phyloP scores from a whole-genome alignment of 148 eudicot species.

The Heliosperma pusillum region DNA sequence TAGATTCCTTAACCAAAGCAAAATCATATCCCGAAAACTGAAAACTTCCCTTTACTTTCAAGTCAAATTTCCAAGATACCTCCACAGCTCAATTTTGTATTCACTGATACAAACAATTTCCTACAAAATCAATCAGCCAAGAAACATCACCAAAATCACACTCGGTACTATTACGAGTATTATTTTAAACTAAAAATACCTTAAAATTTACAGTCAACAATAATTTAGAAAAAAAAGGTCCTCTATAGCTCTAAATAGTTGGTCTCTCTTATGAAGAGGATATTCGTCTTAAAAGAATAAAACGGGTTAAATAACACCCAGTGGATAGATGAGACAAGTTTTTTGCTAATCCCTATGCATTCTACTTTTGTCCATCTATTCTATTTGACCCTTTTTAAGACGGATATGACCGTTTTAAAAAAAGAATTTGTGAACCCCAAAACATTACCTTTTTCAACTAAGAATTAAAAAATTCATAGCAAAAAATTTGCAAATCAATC shows the following conservation, averaged over 20 bases:
- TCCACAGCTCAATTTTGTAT: conserved; percentile 7
- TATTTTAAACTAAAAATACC: conserved; percentile 2
- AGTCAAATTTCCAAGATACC: conserved; percentile 9
- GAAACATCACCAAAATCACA: conserved; percentile 9
- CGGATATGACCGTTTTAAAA: too few species aligned
- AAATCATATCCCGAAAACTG: background rate
- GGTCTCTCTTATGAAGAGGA: too few species aligned
- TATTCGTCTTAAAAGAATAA: too few species aligned
- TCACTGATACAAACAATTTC: conserved; percentile 23
- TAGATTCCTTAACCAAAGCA: conserved; percentile 20
- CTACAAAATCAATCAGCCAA: conserved; percentile 16
- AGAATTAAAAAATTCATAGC: background rate
- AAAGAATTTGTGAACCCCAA: background rate
- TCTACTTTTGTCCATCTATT: too few species aligned
- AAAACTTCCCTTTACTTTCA: conserved; percentile 7
- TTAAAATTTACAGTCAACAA: conserved; percentile 22
- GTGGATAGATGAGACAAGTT: too few species aligned
- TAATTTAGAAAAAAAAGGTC: background rate
- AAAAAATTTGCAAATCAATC: conserved; percentile 5
- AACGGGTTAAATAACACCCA: too few species aligned
- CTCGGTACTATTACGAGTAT: background rate
- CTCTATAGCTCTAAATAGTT: too few species aligned
- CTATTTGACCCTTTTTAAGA: too few species aligned
- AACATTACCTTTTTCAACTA: conserved; percentile 1
- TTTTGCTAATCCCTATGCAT: too few species aligned